These are phyloP conservation scores for Pneumocystis sp. DNA, from an alignment of 1,139 yeast species.

Conservation along the genomic window DNA sequence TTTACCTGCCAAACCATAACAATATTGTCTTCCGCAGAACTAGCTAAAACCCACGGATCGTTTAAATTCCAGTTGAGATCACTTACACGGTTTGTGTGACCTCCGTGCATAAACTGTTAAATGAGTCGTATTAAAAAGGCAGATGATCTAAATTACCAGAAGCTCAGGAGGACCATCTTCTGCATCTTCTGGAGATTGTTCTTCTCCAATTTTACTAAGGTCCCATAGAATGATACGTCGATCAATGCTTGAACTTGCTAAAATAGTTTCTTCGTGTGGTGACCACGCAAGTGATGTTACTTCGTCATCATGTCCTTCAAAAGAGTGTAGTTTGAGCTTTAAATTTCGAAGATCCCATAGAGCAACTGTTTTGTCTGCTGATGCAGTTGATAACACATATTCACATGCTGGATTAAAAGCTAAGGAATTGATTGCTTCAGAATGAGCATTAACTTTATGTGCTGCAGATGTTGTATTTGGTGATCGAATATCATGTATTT, in stretches of 20 bases:
- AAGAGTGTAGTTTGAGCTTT: conserved; percentile 19
- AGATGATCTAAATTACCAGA: not conserved
- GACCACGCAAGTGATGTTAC: conserved; percentile 71
- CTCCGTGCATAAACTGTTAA: conserved; percentile 58
- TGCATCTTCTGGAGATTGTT: conserved; percentile 27
- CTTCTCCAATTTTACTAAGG: conserved; percentile 30
- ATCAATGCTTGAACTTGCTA: conserved; percentile 67
- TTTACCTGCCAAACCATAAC: conserved; percentile 58
- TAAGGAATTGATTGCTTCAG: conserved; percentile 46
- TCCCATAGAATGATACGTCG: conserved; percentile 61
- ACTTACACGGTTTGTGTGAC: conserved; percentile 77
- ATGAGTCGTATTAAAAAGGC: not conserved
- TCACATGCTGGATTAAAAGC: conserved; percentile 47
- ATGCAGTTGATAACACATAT: conserved; percentile 53
- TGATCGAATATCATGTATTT: conserved; percentile 49
- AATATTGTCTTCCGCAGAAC: conserved; percentile 80
- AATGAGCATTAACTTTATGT: conserved; percentile 25
- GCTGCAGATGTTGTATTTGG: conserved; percentile 17
- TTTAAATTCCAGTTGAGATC: conserved; percentile 79
- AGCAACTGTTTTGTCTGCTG: conserved; percentile 40
- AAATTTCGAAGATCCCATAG: conserved; percentile 55
- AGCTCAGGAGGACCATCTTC: conserved; percentile 30
- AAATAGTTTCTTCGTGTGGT: conserved; percentile 40
- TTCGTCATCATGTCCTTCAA: conserved; percentile 42
- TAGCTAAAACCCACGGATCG: conserved; percentile 63